These are phyloP conservation scores for Akebia trifoliata DNA, from an alignment of 164 flowering plant genomes.

Conservation along the genomic window DNA sequence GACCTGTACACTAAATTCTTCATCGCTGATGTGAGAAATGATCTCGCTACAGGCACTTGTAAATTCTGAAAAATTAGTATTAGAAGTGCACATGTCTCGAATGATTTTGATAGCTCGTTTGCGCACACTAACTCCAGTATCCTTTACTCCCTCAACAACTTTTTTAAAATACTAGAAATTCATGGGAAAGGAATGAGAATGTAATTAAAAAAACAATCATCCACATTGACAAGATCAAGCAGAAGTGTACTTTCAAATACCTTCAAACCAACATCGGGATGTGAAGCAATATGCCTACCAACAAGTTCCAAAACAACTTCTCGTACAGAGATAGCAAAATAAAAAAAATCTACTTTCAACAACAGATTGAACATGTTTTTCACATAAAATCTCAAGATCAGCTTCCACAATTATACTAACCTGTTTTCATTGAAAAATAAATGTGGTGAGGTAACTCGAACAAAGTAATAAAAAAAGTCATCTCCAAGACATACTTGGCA, in stretches of 20 bases:
- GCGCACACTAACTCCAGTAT: slow-evolving; percentile 98
- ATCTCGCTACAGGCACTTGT: slow-evolving; percentile 85
- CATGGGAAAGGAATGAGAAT: neutral
- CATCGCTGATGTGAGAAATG: slow-evolving; percentile 88
- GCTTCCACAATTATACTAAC: slow-evolving; percentile 95
- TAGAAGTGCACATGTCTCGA: slow-evolving; percentile 91
- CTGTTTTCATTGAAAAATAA: slow-evolving; percentile 33
- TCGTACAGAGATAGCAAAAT: slow-evolving; percentile 90
- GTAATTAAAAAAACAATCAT: neutral
- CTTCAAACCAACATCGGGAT: slow-evolving; percentile 97
- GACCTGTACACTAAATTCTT: slow-evolving; percentile 97
- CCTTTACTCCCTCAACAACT: slow-evolving; percentile 91
- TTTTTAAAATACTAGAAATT: slow-evolving; percentile 85
- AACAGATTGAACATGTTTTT: slow-evolving; percentile 82
- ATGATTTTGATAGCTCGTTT: slow-evolving; percentile 94
- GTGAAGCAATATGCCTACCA: slow-evolving; percentile 97
- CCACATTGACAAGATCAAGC: slow-evolving; percentile 1
- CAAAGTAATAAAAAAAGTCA: too few relatives aligned
- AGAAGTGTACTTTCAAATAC: slow-evolving; percentile 28
- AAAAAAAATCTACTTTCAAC: slow-evolving; percentile 98
- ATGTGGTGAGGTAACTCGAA: neutral
- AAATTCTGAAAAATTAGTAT: slow-evolving; percentile 59
- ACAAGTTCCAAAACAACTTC: slow-evolving; percentile 99
- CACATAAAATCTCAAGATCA: slow-evolving; percentile 90
- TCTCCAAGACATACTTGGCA: too few relatives aligned